Evolutionary conservation across 495 filamentous ascomycete species (phyloP).

Genomic region (Trichoderma gamsii): DNA sequence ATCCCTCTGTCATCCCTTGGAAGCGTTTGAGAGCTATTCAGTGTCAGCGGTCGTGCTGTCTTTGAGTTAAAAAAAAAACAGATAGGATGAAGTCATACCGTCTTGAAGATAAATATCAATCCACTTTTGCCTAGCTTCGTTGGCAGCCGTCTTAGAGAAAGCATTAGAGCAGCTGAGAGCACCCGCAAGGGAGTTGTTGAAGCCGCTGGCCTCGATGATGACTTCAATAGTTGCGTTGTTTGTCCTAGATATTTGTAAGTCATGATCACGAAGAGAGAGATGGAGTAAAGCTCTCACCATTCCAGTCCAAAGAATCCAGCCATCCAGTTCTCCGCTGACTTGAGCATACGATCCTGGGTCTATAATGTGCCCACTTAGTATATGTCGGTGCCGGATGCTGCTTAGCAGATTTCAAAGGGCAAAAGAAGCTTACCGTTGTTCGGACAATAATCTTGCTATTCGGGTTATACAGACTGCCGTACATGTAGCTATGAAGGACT

Average conservation of each 20-base stretch:
- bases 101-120: slow-evolving; percentile 46
- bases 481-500: slow-evolving; percentile 54
- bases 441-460: slow-evolving; percentile 56
- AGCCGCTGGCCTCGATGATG: slow-evolving; percentile 55
- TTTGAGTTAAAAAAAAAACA: background rate
- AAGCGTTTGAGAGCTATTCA: slow-evolving; percentile 40
- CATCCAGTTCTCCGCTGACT: slow-evolving; percentile 66
- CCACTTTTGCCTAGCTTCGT: slow-evolving; percentile 49
- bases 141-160: slow-evolving; percentile 46
- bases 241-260: slow-evolving; percentile 34
- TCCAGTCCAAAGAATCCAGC: slow-evolving; percentile 63
- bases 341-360: slow-evolving; percentile 66
- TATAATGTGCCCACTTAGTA: background rate
- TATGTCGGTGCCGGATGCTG: background rate
- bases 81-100: slow-evolving; percentile 15
- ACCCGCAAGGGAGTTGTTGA: slow-evolving; percentile 66
- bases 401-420: background rate
- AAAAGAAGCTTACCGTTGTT: slow-evolving; percentile 47
- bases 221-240: slow-evolving; percentile 54
- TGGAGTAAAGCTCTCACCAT: slow-evolving; percentile 31
- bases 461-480: slow-evolving; percentile 54
- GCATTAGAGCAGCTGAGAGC: slow-evolving; percentile 48
- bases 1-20: slow-evolving; percentile 37
- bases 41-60: background rate
- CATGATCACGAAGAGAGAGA: slow-evolving; percentile 32